Percentiles rank a stretch among this genome's conserved stretches.
phyloP scores from a whole-genome alignment of 2,329 filamentous ascomycete species.

The Exophiala spinifera region DNA sequence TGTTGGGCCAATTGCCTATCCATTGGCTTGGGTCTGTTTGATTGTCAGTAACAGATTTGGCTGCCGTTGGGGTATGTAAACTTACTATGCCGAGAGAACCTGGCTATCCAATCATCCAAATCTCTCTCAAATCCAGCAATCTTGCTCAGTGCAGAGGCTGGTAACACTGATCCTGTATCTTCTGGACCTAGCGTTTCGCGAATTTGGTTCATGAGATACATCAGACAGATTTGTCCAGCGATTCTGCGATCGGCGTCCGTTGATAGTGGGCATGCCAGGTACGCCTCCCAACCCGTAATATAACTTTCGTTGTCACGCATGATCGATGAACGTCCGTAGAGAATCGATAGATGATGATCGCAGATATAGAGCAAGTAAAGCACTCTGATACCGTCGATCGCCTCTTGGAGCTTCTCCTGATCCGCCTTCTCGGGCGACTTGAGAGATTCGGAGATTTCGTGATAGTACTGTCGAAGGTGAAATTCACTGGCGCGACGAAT shows the following conservation, averaged over 20 bases:
- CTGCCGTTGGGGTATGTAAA: background rate
- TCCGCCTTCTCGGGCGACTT: conserved; percentile 27
- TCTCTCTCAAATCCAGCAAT: conserved; percentile 42
- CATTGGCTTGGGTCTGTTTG: conserved; percentile 44
- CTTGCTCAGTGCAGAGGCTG: conserved; percentile 39
- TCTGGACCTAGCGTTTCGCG: conserved; percentile 45
- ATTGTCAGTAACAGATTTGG: conserved; percentile 8
- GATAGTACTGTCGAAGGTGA: conserved; percentile 43
- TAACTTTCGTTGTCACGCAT: conserved; percentile 39
- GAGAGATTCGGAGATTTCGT: conserved; percentile 32
- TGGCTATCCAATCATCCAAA: conserved; percentile 37
- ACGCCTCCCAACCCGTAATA: conserved; percentile 36
- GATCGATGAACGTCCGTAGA: conserved; percentile 44
- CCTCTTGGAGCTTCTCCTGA: conserved; percentile 25
- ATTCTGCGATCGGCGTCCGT: conserved; percentile 37
- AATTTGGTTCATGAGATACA: conserved; percentile 44
- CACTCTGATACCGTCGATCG: conserved; percentile 35
- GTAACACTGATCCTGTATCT: conserved; percentile 33
- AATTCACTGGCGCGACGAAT: conserved; percentile 45
- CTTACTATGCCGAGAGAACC: conserved; percentile 29
- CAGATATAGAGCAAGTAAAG: conserved; percentile 45
- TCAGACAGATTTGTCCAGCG: conserved; percentile 43
- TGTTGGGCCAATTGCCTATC: conserved; percentile 49
- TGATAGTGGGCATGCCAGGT: conserved; percentile 33
- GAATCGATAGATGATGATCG: conserved; percentile 46